Percentiles rank a stretch among this genome's conserved stretches.
Evolutionary conservation across 192 early-diverging fungal species (phyloP).

Genomic region (Coemansia pectinata): DNA sequence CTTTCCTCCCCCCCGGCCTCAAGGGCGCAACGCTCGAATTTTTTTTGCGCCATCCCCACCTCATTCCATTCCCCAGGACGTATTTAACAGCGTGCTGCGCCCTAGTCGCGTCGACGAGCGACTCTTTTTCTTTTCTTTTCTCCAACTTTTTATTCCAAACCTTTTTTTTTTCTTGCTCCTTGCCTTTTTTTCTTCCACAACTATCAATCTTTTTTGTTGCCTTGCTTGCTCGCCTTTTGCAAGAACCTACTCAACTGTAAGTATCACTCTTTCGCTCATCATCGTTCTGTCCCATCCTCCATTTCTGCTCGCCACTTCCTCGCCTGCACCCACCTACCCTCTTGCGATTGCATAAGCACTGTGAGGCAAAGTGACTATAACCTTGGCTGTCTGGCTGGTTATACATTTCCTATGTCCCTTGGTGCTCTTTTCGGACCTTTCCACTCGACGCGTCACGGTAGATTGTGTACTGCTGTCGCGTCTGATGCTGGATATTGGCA

Average conservation of each 20-base stretch:
- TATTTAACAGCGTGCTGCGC: conserved; percentile 45
- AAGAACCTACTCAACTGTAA: conserved; percentile 18
- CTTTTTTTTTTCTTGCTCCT: conserved; percentile 25
- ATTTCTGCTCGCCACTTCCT: background rate
- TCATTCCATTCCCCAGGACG: conserved; percentile 15
- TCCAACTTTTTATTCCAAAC: conserved; percentile 9
- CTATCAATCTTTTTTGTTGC: conserved; percentile 21
- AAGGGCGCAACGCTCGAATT: conserved; percentile 4
- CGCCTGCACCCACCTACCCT: background rate
- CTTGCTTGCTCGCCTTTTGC: conserved; percentile 12
- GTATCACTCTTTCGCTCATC: conserved; percentile 10
- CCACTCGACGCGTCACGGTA: background rate
- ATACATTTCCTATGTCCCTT: background rate
- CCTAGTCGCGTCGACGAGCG: conserved; percentile 13
- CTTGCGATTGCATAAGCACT: background rate
- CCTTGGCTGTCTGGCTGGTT: background rate
- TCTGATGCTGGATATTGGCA: background rate
- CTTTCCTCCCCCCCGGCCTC: background rate
- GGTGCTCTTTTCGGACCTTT: background rate
- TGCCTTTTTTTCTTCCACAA: conserved; percentile 21
- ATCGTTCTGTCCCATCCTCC: background rate
- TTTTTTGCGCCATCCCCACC: conserved; percentile 16
- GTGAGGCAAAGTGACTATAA: background rate
- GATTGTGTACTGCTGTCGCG: background rate
- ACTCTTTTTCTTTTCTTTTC: conserved; percentile 13